Percentiles rank a stretch among this genome's conserved stretches.
These are phyloP conservation scores for Cucumis hystrix DNA, from an alignment of 306 rosid species.

Conservation along the genomic window DNA sequence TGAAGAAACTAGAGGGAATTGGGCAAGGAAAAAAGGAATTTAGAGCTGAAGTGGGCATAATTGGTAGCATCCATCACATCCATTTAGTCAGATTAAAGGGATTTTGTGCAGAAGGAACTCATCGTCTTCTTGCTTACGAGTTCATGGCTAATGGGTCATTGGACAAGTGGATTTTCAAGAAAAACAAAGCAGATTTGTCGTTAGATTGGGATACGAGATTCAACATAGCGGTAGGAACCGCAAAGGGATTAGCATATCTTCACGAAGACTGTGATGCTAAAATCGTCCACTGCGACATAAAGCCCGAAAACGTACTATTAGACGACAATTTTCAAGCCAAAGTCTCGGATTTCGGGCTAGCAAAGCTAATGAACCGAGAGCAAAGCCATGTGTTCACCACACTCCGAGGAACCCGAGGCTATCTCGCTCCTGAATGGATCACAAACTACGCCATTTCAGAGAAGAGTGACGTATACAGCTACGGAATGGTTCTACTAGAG, in stretches of 20 bases:
- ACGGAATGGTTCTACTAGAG: conserved; percentile 76
- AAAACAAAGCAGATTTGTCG: conserved; percentile 26
- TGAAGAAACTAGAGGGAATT: conserved; percentile 78
- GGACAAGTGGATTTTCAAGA: conserved; percentile 79
- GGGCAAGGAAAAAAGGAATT: conserved; percentile 96
- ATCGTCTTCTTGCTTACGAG: conserved; percentile 80
- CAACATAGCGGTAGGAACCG: conserved; percentile 76
- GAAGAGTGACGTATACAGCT: conserved; percentile 88
- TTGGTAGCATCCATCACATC: conserved; percentile 87
- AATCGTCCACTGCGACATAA: conserved; percentile 88
- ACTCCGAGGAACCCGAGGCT: conserved; percentile 78
- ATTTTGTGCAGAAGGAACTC: conserved; percentile 77
- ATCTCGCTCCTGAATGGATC: conserved; percentile 94
- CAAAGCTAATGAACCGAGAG: conserved; percentile 78
- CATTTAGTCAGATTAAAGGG: conserved; percentile 70
- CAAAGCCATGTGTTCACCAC: conserved; percentile 93
- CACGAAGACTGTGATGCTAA: conserved; percentile 86
- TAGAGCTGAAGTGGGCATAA: conserved; percentile 91
- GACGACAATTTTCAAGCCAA: conserved; percentile 59
- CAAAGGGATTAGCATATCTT: conserved; percentile 78
- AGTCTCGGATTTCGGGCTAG: conserved; percentile 85
- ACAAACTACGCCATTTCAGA: conserved; percentile 91
- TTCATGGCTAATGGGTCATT: conserved; percentile 78
- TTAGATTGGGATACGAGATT: conserved; percentile 74
- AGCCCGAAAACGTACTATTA: conserved; percentile 86